These are phyloP conservation scores for Calonectria montana DNA, from an alignment of 2,329 filamentous ascomycete genomes.

Conservation along the genomic window DNA sequence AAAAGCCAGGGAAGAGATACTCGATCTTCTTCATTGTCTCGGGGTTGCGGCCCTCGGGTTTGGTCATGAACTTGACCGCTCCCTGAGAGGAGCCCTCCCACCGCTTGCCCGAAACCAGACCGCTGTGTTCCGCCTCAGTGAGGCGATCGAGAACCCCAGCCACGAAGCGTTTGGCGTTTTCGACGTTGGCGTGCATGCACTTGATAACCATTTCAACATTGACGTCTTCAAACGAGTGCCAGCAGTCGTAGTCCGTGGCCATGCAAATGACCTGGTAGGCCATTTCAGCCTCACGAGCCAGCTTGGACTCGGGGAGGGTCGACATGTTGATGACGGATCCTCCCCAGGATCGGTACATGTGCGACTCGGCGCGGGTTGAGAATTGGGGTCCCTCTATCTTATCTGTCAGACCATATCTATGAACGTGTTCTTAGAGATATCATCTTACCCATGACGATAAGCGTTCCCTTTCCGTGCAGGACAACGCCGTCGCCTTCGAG, in stretches of 20 bases:
- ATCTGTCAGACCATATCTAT: constrained; percentile 33
- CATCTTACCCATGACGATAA: constrained; percentile 86
- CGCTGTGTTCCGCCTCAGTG: constrained; percentile 78
- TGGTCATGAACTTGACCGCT: constrained; percentile 84
- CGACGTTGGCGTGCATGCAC: constrained; percentile 92
- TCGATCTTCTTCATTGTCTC: constrained; percentile 84
- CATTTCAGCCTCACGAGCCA: constrained; percentile 95
- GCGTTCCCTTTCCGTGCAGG: constrained; percentile 84
- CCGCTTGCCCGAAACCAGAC: constrained; percentile 84
- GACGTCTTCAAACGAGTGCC: constrained; percentile 85
- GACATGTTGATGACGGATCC: constrained; percentile 99
- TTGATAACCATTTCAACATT: constrained; percentile 97
- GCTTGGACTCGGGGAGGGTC: constrained; percentile 92
- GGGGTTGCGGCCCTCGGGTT: constrained; percentile 76
- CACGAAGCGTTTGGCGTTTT: constrained; percentile 88
- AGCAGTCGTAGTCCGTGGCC: constrained; percentile 99
- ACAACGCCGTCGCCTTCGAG: constrained; percentile 87
- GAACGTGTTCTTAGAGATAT: not conserved
- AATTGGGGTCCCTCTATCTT: constrained; percentile 92
- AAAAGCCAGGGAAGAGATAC: constrained; percentile 90
- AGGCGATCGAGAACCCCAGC: constrained; percentile 89
- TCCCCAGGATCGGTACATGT: constrained; percentile 95
- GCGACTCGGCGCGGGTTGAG: constrained; percentile 93
- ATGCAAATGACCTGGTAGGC: constrained; percentile 99
- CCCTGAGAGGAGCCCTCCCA: constrained; percentile 81